Base-by-base conservation (phyloP, 2,329 filamentous ascomycete genomes). In the Capronia epimyces region DNA sequence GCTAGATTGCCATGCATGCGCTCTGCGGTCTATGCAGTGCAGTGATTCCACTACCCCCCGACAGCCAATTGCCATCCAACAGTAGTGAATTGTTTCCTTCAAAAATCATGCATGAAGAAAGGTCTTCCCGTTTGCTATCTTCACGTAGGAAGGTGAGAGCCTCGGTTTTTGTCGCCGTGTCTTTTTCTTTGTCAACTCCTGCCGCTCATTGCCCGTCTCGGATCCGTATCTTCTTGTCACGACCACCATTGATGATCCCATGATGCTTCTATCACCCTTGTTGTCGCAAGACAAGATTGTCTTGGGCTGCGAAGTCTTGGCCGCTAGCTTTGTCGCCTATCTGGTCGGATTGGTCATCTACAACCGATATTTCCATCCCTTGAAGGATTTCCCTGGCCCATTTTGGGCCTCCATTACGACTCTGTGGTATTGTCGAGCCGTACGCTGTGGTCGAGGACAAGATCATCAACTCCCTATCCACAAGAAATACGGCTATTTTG, bases 401-500 rank as follows among this genome's bases (percentile, higher is more conserved):
- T 59, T 55, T 20, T 55, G 45, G 43, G 57, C 57, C 13, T 57
- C 51, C 4, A 49, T 59, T 27, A 55, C 51, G 3, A 44, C 18
- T 31, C 37, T 59, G 12, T 59, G 57, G 57, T 57, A 57, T 46
- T 53, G 50, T 13, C 27, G 47, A 20, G 43, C 45, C 1, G 54
- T 57, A 2, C 51, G 55, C 18, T 41, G 50, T 49, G 53, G 47
- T 12, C 37, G 48, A 22, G 49, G 43, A n/a, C 27, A 53, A 29
- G 50, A 53, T 29, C 29, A 52, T 34, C 54, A 57, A 29, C 36
- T 48, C 2, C 42, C 52, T 10, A 34, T 61, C 16, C 58, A 60
- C 48, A 49, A 55, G 52, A 60, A 60, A 48, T 57, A 59, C 45
- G 58, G 58, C 10, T 21, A 36, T 7, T 32, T 60, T 22, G 52